Conservation (phyloP, 129 eudicot species). For the Oenanthe sinensis region DNA sequence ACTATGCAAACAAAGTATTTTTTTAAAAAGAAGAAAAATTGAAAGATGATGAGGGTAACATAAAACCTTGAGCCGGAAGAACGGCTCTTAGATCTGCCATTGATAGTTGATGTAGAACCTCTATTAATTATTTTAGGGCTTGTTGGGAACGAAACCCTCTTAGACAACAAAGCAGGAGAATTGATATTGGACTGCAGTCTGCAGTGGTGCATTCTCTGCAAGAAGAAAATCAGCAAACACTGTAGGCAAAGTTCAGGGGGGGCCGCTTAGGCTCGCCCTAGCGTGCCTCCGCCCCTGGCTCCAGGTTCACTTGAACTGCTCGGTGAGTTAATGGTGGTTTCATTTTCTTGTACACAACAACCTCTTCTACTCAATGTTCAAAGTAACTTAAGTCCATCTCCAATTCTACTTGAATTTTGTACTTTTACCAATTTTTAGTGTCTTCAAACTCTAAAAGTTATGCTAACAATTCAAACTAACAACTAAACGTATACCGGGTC, state of each 20-base stretch:
- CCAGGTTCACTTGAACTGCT: slow-evolving; percentile 34
- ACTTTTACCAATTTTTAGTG: no score
- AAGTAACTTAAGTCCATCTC: no score
- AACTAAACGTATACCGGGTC: no score
- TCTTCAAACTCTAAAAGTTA: no score
- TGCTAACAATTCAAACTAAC: no score
- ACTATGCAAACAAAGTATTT: not conserved
- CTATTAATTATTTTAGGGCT: slow-evolving; percentile 37
- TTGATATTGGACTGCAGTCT: slow-evolving; percentile 42
- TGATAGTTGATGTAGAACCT: slow-evolving; percentile 25
- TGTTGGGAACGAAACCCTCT: slow-evolving; percentile 25
- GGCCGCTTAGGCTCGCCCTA: no score
- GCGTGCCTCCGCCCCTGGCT: slow-evolving; percentile 10
- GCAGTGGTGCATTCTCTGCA: slow-evolving; percentile 66
- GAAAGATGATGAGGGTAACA: not conserved
- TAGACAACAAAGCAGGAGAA: slow-evolving; percentile 34
- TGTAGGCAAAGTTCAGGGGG: no score
- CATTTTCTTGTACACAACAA: slow-evolving; percentile 24
- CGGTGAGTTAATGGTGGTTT: slow-evolving; percentile 18
- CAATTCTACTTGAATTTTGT: no score
- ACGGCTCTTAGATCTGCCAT: slow-evolving; percentile 18
- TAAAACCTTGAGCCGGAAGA: slow-evolving; percentile 48
- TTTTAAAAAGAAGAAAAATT: not conserved
- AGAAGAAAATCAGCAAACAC: slow-evolving; percentile 70
- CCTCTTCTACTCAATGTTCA: not conserved